Percentiles rank a stretch among this genome's conserved stretches.
These are phyloP conservation scores for Acanthamoeba sp. DNA, from an alignment of 208 protist genomes.

Conservation along the genomic window DNA sequence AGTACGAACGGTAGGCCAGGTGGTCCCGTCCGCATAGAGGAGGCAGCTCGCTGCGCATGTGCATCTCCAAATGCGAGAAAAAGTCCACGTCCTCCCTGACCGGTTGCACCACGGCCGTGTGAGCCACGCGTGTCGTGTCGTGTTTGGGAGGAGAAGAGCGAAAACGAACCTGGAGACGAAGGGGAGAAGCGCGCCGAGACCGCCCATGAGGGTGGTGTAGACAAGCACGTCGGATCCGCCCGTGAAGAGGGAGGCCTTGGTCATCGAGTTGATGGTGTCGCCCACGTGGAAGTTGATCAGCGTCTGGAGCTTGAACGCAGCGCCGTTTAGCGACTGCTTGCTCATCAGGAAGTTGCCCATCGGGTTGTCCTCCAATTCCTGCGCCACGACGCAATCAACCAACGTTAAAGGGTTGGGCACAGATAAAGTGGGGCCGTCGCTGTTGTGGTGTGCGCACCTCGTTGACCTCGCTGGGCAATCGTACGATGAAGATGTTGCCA, in stretches of 20 bases:
- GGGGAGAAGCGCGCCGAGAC: constrained; percentile 78
- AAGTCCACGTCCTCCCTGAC: constrained; percentile 92
- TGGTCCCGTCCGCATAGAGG: constrained; percentile 92
- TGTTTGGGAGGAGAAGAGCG: too few relatives aligned
- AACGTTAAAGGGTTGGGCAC: neutral
- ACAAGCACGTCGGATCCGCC: constrained; percentile 86
- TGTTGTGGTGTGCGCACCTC: constrained; percentile 80
- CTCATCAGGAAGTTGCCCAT: constrained; percentile 67
- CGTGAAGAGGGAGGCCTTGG: constrained; percentile 82
- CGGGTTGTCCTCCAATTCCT: constrained; percentile 74
- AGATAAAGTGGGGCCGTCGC: too few relatives aligned
- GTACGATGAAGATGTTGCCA: constrained; percentile 92
- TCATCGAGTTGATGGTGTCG: constrained; percentile 89
- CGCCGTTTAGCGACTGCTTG: constrained; percentile 70
- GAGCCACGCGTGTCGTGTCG: too few relatives aligned
- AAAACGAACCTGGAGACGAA: constrained; percentile 47
- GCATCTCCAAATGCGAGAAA: constrained; percentile 92
- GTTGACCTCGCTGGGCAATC: constrained; percentile 86
- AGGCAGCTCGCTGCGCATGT: constrained; percentile 89
- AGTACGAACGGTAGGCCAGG: constrained; percentile 92
- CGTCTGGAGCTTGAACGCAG: constrained; percentile 80
- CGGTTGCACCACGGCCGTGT: neutral
- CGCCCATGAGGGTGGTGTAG: constrained; percentile 88
- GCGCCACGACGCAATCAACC: neutral
- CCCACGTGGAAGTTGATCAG: constrained; percentile 91